Base-by-base conservation (phyloP, 495 filamentous ascomycete genomes). In the Aspergillus incahuasiensis region DNA sequence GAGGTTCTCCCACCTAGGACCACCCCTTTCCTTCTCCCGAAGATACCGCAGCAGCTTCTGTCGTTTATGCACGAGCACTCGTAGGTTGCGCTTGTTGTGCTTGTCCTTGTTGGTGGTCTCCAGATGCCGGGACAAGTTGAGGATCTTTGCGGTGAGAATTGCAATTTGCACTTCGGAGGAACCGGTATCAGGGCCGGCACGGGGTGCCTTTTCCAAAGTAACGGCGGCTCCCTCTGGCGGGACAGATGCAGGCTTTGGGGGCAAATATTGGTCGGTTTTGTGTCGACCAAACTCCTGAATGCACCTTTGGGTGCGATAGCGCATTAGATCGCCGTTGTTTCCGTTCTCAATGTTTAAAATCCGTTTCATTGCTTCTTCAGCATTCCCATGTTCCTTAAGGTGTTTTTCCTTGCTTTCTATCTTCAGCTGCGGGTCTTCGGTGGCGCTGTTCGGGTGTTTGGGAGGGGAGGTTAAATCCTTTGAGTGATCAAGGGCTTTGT, bases 101-200 rank as follows among this genome's bases (percentile, higher is more conserved):
- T 94, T 97, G 67, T 99, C 94, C 62, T 85, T 76, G 47, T 76
- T 77, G 48, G 68, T 63, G 4, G 67, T 70, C 50, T 89, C 64
- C 20, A 80, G 64, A 48, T 80, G 77, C 56, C 84, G 75, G 30
- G 86, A 83, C 47, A 97, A 69, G 41, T 88, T 86, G 50, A 89
- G 73, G 63, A 99, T 99, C 78, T 97, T 97, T 45, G 89, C 81
- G 8, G 94, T 99, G 67, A 99, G 72, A 60, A 99, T 94, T n/a
- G 91, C 92, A 59, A 92, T 90, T 77, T 99, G 94, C 43, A 99
- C 94, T 72, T 99, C 94, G 18, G 87, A 86, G 52, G 87, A 92
- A 3, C 94, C 94, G 9, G 91, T 97, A 69, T 99, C 94, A 0
- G 84, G 87, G 0, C 94, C 94, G 12, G 86, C 86, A 6, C 94